These are phyloP conservation scores for Aureobasidium subglaciale DNA, from an alignment of 2,329 filamentous ascomycete species.

Conservation along the genomic window DNA sequence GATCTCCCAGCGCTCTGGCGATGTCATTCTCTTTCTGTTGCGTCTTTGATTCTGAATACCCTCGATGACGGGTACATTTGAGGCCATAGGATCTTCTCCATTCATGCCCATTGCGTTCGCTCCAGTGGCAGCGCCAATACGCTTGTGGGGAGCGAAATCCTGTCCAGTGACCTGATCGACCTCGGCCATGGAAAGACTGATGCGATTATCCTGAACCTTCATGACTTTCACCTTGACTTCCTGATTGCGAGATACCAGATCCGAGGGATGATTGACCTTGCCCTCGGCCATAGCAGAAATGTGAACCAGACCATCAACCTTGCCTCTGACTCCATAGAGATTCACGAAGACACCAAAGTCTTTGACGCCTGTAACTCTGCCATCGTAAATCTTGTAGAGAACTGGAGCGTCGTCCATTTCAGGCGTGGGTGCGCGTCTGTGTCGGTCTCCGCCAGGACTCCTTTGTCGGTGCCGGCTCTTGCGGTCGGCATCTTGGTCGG, in stretches of 20 bases:
- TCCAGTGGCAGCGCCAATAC: slow-evolving; percentile 75
- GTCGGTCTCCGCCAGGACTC: slow-evolving; percentile 48
- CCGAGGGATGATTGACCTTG: slow-evolving; percentile 85
- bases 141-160: slow-evolving; percentile 70
- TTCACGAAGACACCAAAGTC: slow-evolving; percentile 96
- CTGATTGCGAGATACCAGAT: slow-evolving; percentile 74
- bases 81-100: slow-evolving; percentile 48
- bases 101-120: slow-evolving; percentile 83
- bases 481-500: slow-evolving; percentile 37
- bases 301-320: slow-evolving; percentile 88
- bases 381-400: slow-evolving; percentile 81
- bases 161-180: slow-evolving; percentile 84
- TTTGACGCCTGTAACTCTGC: slow-evolving; percentile 84
- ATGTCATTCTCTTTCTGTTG: slow-evolving; percentile 88
- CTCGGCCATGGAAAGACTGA: slow-evolving; percentile 94
- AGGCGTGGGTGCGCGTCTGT: slow-evolving; percentile 58
- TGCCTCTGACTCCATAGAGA: slow-evolving; percentile 75
- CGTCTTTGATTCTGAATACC: slow-evolving; percentile 47
- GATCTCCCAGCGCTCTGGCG: slow-evolving; percentile 95
- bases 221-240: slow-evolving; percentile 87
- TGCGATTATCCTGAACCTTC: slow-evolving; percentile 72
- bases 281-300: slow-evolving; percentile 82
- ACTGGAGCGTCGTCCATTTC: slow-evolving; percentile 78
- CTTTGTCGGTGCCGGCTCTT: slow-evolving; percentile 37
- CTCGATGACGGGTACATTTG: slow-evolving; percentile 58